These are phyloP conservation scores for Aspergillus spinulosporus DNA, from an alignment of 2,329 filamentous ascomycete genomes.

Conservation along the genomic window DNA sequence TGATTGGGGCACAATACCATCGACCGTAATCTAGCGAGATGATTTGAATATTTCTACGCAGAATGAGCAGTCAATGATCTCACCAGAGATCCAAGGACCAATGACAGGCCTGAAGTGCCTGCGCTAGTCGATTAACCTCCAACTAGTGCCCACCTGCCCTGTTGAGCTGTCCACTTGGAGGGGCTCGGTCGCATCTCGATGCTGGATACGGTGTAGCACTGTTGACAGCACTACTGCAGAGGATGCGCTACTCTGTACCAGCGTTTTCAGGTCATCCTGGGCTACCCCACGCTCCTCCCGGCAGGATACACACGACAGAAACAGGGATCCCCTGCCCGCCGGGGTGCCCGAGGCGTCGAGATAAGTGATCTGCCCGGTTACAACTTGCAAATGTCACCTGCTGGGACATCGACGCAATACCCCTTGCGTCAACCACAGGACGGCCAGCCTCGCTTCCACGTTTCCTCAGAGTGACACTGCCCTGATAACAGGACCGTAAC, in stretches of 20 bases:
- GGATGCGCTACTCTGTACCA: not conserved
- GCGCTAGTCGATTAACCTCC: conserved; percentile 1
- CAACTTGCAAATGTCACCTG: too few species aligned
- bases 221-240: too few species aligned
- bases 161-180: too few species aligned
- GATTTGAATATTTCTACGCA: conserved; percentile 20
- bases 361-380: too few species aligned
- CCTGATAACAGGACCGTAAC: not conserved
- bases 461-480: not conserved
- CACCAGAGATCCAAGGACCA: conserved; percentile 3
- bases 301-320: not conserved
- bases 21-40: not conserved
- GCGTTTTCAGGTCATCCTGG: not conserved
- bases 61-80: conserved; percentile 14
- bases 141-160: not conserved
- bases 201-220: not conserved
- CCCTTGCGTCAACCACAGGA: not conserved
- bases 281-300: not conserved
- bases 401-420: too few species aligned
- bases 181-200: too few species aligned
- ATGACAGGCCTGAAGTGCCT: conserved; percentile 10
- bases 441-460: not conserved
- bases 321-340: not conserved
- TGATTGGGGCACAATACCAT: conserved; percentile 3
- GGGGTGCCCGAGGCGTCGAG: not conserved